These are phyloP conservation scores for Rhododendron ovatum DNA, from an alignment of 148 eudicot species.

Conservation along the genomic window DNA sequence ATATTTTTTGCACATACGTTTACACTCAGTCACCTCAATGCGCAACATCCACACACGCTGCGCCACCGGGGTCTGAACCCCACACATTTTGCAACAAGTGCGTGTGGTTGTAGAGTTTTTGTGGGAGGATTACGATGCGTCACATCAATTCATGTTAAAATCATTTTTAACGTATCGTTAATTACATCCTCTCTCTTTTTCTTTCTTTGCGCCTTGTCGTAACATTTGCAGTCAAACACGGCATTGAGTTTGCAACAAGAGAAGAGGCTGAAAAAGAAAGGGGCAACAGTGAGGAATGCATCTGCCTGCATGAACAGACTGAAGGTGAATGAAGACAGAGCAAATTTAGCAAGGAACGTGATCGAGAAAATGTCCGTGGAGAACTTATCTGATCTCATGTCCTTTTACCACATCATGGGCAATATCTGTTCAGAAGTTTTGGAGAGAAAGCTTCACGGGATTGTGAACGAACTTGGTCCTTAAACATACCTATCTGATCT, in stretches of 20 bases:
- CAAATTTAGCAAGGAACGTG: constrained; percentile 47
- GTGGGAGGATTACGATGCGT: not conserved
- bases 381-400: constrained; percentile 48
- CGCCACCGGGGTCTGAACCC: not conserved
- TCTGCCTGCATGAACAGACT: constrained; percentile 38
- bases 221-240: constrained; percentile 46
- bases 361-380: constrained; percentile 64
- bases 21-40: not conserved
- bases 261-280: constrained; percentile 50
- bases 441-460: constrained; percentile 47
- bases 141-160: not conserved
- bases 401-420: constrained; percentile 72
- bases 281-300: constrained; percentile 70
- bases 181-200: not conserved
- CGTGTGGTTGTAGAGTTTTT: too few relatives aligned
- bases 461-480: constrained; percentile 25
- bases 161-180: not conserved
- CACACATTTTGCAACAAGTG: not conserved
- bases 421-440: constrained; percentile 53
- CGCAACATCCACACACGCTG: not conserved
- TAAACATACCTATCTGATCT: not conserved
- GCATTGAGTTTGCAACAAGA: constrained; percentile 55
- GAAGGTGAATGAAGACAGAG: constrained; percentile 49
- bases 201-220: not conserved
- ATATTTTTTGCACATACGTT: not conserved